Percentiles rank a stretch among this genome's conserved stretches.
Conservation (phyloP, 192 early-diverging fungal genomes). For the Endogone sp. region DNA sequence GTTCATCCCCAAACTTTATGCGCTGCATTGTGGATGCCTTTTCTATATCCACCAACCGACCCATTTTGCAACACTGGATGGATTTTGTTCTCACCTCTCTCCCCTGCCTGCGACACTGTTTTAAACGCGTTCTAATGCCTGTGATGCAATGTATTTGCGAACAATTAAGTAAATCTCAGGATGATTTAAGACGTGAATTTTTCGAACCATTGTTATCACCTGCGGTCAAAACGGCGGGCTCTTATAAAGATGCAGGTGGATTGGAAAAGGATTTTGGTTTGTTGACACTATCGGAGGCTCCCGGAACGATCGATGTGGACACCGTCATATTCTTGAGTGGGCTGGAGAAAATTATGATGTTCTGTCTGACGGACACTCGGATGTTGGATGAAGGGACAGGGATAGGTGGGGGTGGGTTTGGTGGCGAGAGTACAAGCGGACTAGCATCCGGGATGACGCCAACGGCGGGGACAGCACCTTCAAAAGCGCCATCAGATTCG, state of each 20-base stretch:
- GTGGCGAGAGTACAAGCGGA: not conserved
- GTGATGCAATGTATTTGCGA: slow-evolving; percentile 58
- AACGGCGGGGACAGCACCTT: not conserved
- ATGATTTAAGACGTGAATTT: not conserved
- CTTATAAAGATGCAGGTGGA: not conserved
- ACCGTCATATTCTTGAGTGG: slow-evolving; percentile 35
- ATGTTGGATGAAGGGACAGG: slow-evolving; percentile 24
- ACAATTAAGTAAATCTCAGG: slow-evolving; percentile 41
- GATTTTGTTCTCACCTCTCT: slow-evolving; percentile 66
- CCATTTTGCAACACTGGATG: slow-evolving; percentile 71
- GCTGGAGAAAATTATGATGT: slow-evolving; percentile 53
- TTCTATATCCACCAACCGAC: slow-evolving; percentile 53
- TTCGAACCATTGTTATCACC: not conserved
- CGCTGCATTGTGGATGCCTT: slow-evolving; percentile 49
- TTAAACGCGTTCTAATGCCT: slow-evolving; percentile 57
- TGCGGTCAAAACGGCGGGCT: not conserved
- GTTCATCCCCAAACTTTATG: not conserved
- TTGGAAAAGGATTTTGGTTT: not conserved
- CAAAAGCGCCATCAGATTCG: not conserved
- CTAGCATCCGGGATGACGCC: slow-evolving; percentile 3
- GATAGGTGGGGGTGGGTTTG: not conserved
- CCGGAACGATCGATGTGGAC: not conserved
- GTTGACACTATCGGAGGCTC: not conserved
- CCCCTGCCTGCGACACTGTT: slow-evolving; percentile 55
- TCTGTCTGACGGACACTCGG: slow-evolving; percentile 39